Base-by-base conservation (phyloP, 1,284 basidiomycete genomes). In the Ganoderma sp. region DNA sequence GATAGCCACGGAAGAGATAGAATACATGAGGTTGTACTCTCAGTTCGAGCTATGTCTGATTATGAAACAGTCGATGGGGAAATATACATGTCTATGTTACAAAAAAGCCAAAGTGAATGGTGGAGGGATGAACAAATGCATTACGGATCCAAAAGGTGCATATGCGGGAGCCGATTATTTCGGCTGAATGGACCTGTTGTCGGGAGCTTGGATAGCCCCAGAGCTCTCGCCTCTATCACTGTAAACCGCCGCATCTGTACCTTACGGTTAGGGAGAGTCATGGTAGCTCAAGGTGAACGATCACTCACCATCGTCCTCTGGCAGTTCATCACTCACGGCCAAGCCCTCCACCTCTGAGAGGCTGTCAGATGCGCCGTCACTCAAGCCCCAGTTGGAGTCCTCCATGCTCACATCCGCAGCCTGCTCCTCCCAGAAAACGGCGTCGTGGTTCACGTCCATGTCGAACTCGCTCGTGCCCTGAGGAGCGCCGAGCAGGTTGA, bases 281-380 rank as follows among this genome's bases (percentile, higher is more conserved):
- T 22, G 19, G 14, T 41, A 5, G 19, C 2, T 14, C 2, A 32
- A 2, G 5, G 41, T 43, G 7, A 41, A 43, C 15, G 0, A 17
- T 3, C 28, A 42, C 73, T 42, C 52, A 75, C 72, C 67, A 45
- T 74, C 73, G 17, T 65, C 58, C 57, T 67, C 60, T 15, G 64
- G 48, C 14, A 72, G 63, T 43, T 72, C 73, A 7, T 43, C 57
- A 62, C 67, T 74, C 43, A 74, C 25, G 1, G 69, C 61, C 6
- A 72, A 58, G 22, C 72, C 52, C 52, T 76, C 75, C 22, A 71
- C 73, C 48, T 75, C 76, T 25, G 74, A 75, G 9, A 74, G 22
- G 61, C 73, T 73, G 70, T 76, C 76, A 15, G 75, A 76, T 25
- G 69, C 75, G 12, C 75, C 75, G 57, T 78, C 77, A 67, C 75